A percentile compares a stretch with the other conserved stretches of the same genome.
Evolutionary conservation across 352 stramenopile species (phyloP).

Genomic region (Pythium myriotylum): DNA sequence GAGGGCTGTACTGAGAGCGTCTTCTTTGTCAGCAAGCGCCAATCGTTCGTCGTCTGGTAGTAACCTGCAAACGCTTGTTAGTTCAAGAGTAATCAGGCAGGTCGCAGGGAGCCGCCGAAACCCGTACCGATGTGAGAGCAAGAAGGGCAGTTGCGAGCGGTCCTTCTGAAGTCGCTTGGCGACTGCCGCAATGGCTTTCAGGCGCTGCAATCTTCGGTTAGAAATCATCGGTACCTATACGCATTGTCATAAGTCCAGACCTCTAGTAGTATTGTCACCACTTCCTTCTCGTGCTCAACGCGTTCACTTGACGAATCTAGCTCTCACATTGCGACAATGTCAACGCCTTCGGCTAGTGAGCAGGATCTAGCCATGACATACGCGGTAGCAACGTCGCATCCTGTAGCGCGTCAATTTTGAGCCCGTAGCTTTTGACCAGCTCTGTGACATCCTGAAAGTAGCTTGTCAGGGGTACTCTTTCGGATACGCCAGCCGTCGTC

Average conservation of each 20-base stretch:
- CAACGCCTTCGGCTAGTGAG: neutral
- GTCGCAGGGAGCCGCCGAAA: neutral
- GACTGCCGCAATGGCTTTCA: constrained; percentile 62
- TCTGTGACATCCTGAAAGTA: constrained; percentile 62
- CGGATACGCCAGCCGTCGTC: too few relatives aligned
- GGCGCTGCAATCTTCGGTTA: constrained; percentile 33
- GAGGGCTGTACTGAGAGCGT: constrained; percentile 38
- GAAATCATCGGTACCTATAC: neutral
- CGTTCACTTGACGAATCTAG: constrained; percentile 18
- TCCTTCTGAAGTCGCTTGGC: constrained; percentile 80
- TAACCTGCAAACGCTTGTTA: constrained; percentile 24
- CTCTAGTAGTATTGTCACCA: constrained; percentile 75
- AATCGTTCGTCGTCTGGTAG: constrained; percentile 63
- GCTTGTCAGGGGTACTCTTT: neutral
- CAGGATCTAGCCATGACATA: too few relatives aligned
- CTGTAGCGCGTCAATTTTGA: constrained; percentile 60
- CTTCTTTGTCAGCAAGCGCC: constrained; percentile 51
- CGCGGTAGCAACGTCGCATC: constrained; percentile 29
- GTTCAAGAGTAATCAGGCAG: too few relatives aligned
- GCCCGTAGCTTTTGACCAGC: constrained; percentile 70
- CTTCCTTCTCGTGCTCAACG: constrained; percentile 64
- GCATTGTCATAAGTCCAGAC: constrained; percentile 20
- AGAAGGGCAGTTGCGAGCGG: constrained; percentile 63
- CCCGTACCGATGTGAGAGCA: constrained; percentile 57
- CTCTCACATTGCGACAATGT: neutral